A percentile compares a stretch with the other conserved stretches of the same genome.
These are phyloP conservation scores for Aphanocladium album DNA, from an alignment of 2,329 filamentous ascomycete genomes.

Conservation along the genomic window DNA sequence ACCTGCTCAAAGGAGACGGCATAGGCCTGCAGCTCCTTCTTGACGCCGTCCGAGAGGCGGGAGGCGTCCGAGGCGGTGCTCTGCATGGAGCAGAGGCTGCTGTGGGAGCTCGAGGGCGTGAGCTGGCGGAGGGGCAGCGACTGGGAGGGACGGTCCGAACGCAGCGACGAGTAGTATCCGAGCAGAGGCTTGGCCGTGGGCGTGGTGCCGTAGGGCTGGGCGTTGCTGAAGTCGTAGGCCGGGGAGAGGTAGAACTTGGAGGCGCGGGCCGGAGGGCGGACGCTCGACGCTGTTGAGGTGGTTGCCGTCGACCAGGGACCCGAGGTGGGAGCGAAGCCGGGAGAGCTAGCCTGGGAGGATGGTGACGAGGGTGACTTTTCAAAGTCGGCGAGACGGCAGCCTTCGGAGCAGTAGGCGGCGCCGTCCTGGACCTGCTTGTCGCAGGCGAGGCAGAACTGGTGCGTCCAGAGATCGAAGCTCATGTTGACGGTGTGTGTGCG, in stretches of 20 bases:
- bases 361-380: conserved; percentile 59
- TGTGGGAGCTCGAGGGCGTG: conserved; percentile 73
- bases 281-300: conserved; percentile 17
- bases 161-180: conserved; percentile 26
- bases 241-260: conserved; percentile 64
- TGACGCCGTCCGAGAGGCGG: conserved; percentile 68
- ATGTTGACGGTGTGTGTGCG: conserved; percentile 31
- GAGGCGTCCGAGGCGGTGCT: conserved; percentile 50
- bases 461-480: conserved; percentile 67
- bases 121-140: conserved; percentile 37
- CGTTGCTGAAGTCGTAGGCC: conserved; percentile 67
- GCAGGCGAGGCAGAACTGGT: conserved; percentile 90
- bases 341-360: conserved; percentile 55
- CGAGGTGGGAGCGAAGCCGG: conserved; percentile 45
- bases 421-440: conserved; percentile 70
- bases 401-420: conserved; percentile 85
- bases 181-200: conserved; percentile 34
- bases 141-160: conserved; percentile 12
- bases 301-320: conserved; percentile 44
- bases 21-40: conserved; percentile 77
- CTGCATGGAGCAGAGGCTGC: conserved; percentile 75
- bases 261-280: conserved; percentile 3
- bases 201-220: conserved; percentile 52
- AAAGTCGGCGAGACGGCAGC: conserved; percentile 81
- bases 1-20: conserved; percentile 85